Evolutionary conservation across 257 asterid genomes (phyloP).

Genomic region (Plectranthus barbatus): DNA sequence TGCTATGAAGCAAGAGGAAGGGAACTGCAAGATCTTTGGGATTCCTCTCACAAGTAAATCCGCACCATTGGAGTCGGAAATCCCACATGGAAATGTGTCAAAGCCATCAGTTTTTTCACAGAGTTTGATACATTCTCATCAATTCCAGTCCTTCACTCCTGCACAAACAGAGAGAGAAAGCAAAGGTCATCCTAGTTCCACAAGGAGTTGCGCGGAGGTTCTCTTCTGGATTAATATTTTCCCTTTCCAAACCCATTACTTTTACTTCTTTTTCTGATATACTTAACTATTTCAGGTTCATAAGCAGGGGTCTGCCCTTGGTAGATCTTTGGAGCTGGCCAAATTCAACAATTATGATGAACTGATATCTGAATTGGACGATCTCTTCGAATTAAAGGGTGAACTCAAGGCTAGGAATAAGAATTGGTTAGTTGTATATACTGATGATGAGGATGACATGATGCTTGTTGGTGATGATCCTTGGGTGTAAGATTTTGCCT

Average conservation of each 20-base stretch:
- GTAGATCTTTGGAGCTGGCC: constrained; percentile 90
- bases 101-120: constrained; percentile 22
- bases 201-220: constrained; percentile 98
- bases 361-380: constrained; percentile 67
- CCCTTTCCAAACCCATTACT: not conserved
- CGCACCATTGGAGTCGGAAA: constrained; percentile 29
- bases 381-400: constrained; percentile 75
- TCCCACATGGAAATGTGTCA: constrained; percentile 20
- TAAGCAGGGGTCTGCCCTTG: constrained; percentile 91
- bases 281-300: constrained; percentile 51
- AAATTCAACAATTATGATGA: constrained; percentile 72
- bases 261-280: not conserved
- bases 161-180: constrained; percentile 45
- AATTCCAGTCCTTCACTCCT: constrained; percentile 29
- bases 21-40: constrained; percentile 82
- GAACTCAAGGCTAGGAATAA: constrained; percentile 58
- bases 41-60: constrained; percentile 50
- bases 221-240: not conserved
- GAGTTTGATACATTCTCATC: constrained; percentile 27
- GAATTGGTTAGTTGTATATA: constrained; percentile 87
- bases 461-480: constrained; percentile 99
- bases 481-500: constrained; percentile 47
- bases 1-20: constrained; percentile 46
- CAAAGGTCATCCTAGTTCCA: constrained; percentile 52
- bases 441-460: constrained; percentile 97